Evolutionary conservation across 257 asterid genomes (phyloP).

Genomic region (Misopates orontium): DNA sequence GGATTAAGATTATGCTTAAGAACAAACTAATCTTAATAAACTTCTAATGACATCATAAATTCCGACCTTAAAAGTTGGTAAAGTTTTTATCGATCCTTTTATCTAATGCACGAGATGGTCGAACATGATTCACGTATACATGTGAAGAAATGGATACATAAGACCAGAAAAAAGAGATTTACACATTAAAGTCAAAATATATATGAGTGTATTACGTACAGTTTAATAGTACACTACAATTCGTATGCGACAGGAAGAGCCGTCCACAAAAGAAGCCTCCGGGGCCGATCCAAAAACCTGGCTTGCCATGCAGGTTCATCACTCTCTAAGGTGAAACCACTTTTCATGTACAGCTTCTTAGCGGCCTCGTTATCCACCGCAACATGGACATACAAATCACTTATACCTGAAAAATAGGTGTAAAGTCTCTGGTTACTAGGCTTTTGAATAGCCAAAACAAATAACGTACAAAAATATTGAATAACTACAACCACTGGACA

Average conservation of each 20-base stretch:
- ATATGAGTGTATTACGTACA: no score
- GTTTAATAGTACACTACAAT: constrained; percentile 29
- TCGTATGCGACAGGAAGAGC: constrained; percentile 61
- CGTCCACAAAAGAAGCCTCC: constrained; percentile 82
- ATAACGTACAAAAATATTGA: not conserved
- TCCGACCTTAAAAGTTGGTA: no score
- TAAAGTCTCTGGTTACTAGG: not conserved
- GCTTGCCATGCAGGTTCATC: constrained; percentile 99
- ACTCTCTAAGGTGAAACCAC: constrained; percentile 77
- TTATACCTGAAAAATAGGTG: constrained; percentile 56
- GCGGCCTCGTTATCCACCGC: constrained; percentile 88
- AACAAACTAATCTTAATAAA: no score
- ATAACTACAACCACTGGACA: no score
- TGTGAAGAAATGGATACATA: no score
- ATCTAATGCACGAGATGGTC: no score
- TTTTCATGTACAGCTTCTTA: constrained; percentile 69
- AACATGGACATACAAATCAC: constrained; percentile 90
- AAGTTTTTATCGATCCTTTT: no score
- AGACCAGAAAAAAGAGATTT: no score
- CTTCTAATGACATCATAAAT: no score
- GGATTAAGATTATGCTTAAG: no score
- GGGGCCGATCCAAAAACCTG: constrained; percentile 81
- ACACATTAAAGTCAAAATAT: no score
- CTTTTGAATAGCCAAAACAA: constrained; percentile 16
- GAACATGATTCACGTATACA: no score